Percentiles rank a stretch among this genome's conserved stretches.
Conservation (phyloP, 2,329 filamentous ascomycete genomes). For the Fusarium sp. region DNA sequence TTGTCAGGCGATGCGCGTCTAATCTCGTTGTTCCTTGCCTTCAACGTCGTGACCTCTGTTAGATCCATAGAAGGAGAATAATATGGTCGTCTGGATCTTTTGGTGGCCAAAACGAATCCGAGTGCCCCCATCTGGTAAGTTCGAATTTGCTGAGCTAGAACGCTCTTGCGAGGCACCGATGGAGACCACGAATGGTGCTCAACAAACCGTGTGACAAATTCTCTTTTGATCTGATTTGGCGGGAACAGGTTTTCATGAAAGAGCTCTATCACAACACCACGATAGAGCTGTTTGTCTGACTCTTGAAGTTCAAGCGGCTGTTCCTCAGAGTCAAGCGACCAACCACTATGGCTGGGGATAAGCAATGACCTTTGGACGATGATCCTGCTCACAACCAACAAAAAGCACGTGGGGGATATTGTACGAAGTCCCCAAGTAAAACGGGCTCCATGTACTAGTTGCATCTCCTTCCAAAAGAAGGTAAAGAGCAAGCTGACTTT, state of each 20-base stretch:
- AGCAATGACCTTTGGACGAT: not conserved
- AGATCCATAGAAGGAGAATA: not conserved
- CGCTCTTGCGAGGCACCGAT: not conserved
- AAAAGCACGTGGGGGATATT: not conserved
- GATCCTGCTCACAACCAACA: slow-evolving; percentile 2
- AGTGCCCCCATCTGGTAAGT: not conserved
- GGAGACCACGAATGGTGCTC: slow-evolving; percentile 7
- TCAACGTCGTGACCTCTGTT: not conserved
- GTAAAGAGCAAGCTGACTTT: not conserved
- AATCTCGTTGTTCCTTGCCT: not conserved
- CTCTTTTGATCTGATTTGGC: not conserved
- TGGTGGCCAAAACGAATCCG: not conserved
- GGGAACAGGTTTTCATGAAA: not conserved
- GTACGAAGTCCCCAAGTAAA: not conserved
- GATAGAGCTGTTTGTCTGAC: not conserved
- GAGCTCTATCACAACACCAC: not conserved
- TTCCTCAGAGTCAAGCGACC: not conserved
- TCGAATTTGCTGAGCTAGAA: not conserved
- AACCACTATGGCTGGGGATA: not conserved
- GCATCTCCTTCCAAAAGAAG: not conserved
- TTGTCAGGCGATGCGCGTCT: not conserved
- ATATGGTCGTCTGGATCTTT: not conserved
- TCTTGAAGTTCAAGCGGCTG: not conserved
- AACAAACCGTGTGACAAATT: slow-evolving; percentile 3
- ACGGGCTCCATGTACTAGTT: not conserved